Evolutionary conservation across 164 flowering plant species (phyloP), one percentile per base, ranked within the genome.

Genomic region (Brasenia schreberi): DNA sequence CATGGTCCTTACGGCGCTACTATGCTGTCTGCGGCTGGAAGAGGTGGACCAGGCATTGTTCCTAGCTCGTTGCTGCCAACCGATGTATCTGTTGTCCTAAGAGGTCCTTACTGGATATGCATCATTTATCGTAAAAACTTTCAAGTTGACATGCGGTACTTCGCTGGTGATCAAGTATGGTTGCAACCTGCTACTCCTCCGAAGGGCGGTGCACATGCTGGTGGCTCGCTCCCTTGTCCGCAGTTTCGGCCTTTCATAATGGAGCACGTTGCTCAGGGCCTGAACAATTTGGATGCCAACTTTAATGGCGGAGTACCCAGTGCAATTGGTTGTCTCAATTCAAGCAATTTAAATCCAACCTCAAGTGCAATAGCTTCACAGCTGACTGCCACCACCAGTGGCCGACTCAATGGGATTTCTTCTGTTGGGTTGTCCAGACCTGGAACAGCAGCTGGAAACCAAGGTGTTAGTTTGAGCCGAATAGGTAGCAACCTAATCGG

Each of bases 151-250:
- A 92, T 95, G 99, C 90, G 99, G 52, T 95, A 97, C 81, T 91
- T 85, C 84, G 97, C 96, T 71, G 99, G 99, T 71, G 99, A 95
- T 75, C 97, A 95, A 72, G 96, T 95, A 33, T 95, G 99, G 99
- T 73, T 95, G 82, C 99, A 92, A 70, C 99, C 99, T 61, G 97
- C 97, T 69, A 92, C 99, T 63, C 99, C 99, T 14, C 97, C 97
- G 18, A 88, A 86, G 75, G 97, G 82, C 9, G 97, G 93, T 4
- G 84, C 87, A 56, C 75, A 87, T 6, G 81, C 82, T 78, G 99
- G 99, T 63, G 99, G 99, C 27, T 95, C 99, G 14, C 77, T 95
- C 58, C 97, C 99, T 61, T 95, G 99, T 64, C 98, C 99, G 23
- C 99, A 95, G 72, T 95, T 92, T 71, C 85, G 99, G 61, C 99